phyloP scores from a whole-genome alignment of 306 rosid genomes.

The Heteromeles arbutifolia region DNA sequence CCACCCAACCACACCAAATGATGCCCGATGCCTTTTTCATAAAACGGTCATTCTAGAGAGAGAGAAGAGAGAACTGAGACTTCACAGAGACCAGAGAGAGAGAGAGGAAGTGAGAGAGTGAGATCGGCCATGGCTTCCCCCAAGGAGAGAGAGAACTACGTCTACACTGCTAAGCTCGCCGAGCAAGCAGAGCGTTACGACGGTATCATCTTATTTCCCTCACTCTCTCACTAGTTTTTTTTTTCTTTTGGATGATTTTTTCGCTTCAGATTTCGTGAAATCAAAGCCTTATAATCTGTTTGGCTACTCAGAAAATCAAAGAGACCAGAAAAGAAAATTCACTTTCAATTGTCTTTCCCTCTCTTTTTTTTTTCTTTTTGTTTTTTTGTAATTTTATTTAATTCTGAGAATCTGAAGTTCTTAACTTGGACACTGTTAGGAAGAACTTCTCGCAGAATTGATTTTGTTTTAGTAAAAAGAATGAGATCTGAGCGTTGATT shows the following conservation, averaged over 20 bases:
- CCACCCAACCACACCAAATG: slow-evolving; percentile 1
- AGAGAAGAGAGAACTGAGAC: not conserved
- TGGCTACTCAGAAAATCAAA: not conserved
- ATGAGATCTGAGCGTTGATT: slow-evolving; percentile 1
- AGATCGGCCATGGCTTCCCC: slow-evolving; percentile 42
- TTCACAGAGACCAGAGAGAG: not conserved
- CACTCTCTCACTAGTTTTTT: not conserved
- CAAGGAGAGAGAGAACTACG: slow-evolving; percentile 42
- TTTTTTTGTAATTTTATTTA: not conserved
- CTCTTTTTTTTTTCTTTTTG: not conserved
- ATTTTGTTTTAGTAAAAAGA: not conserved
- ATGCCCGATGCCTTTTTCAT: not conserved
- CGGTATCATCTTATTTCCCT: slow-evolving; percentile 1
- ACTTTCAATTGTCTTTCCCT: not conserved
- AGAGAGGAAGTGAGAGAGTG: not conserved
- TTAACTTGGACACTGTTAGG: not conserved
- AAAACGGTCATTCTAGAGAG: no score
- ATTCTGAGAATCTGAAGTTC: not conserved
- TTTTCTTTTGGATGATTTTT: not conserved
- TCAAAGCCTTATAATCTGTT: not conserved
- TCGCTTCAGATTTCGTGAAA: not conserved
- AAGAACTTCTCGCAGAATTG: not conserved
- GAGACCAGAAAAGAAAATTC: not conserved
- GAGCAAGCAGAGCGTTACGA: slow-evolving; percentile 73
- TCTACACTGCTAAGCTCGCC: slow-evolving; percentile 62